Evolutionary conservation across 177 flowering plant species (phyloP), one percentile per base, ranked within the genome.

Genomic region (Vitis hybrid): DNA sequence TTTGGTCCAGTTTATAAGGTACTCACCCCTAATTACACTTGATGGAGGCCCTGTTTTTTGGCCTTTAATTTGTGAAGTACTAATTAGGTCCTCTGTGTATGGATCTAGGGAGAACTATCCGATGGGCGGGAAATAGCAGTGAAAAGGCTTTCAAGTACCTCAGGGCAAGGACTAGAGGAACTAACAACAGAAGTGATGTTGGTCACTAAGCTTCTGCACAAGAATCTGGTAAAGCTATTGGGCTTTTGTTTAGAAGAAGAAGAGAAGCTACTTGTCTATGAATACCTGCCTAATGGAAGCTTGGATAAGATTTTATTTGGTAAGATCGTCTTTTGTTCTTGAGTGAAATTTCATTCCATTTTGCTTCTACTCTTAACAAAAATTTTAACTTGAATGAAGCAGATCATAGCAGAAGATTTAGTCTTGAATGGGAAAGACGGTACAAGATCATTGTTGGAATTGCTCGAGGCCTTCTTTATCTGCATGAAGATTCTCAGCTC

Each of bases 181-280:
- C 71, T 82, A 4, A 80, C 64, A 71, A 79, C 75, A 5, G 83
- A 80, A 62, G 78, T 80, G 7, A 29, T 22, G 20, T 31, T 82
- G 64, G 74, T 82, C 52, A 72, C 76, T 20, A 78, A 72, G 29
- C 73, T 82, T 55, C 70, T 71, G 57, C 85, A 82, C 26, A 65
- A 78, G 2, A 82, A 82, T 55, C 74, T 80, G 7, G 81, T 76
- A 8, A 75, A 64, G 62, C 68, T 79, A 45, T 51, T 80, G 33
- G 85, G 79, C 7, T 82, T 65, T 63, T 80, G 83, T 66, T 29
- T 74, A 3, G 80, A 82, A 65, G 76, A 72, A 49, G 60, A 74
- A 64, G 83, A 82, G 58, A 71, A 74, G 67, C 72, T 82, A 10
- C 82, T 82, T 9, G 75, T 82, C 39, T 82, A 82, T 49, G 83